Percentiles rank a stretch among this genome's conserved stretches.
These are phyloP conservation scores for Vigna angularis DNA, from an alignment of 306 rosid species.

Conservation along the genomic window DNA sequence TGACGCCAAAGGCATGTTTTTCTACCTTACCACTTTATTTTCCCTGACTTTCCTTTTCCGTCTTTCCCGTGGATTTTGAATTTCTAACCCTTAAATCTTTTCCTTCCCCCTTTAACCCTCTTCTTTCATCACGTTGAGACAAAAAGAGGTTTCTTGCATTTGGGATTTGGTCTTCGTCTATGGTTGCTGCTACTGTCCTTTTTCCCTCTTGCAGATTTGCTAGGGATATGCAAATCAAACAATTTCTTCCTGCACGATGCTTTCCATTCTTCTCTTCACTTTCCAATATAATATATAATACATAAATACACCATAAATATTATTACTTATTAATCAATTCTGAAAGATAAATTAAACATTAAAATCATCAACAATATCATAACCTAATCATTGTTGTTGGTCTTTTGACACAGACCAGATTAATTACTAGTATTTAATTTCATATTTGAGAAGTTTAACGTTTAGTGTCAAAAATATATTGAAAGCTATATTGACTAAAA, in stretches of 20 bases:
- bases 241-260: background rate
- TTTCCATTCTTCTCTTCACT: background rate
- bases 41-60: slow-evolving; percentile 44
- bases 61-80: slow-evolving; percentile 41
- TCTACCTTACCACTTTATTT: slow-evolving; percentile 32
- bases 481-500: too few relatives aligned
- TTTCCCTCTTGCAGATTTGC: background rate
- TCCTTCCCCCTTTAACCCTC: slow-evolving; percentile 25
- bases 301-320: too few relatives aligned
- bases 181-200: background rate
- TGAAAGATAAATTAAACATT: too few relatives aligned
- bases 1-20: slow-evolving; percentile 46
- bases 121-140: slow-evolving; percentile 40
- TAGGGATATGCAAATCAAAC: slow-evolving; percentile 11
- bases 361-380: too few relatives aligned
- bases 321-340: too few relatives aligned
- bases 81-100: slow-evolving; percentile 15
- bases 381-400: too few relatives aligned
- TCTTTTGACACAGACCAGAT: too few relatives aligned
- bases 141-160: slow-evolving; percentile 52
- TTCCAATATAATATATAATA: background rate
- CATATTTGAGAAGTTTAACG: too few relatives aligned
- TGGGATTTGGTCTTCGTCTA: slow-evolving; percentile 40
- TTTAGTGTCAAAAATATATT: too few relatives aligned
- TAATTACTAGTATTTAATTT: too few relatives aligned